phyloP scores from a whole-genome alignment of 176 grass and related monocot genomes.

The Canna indica region DNA sequence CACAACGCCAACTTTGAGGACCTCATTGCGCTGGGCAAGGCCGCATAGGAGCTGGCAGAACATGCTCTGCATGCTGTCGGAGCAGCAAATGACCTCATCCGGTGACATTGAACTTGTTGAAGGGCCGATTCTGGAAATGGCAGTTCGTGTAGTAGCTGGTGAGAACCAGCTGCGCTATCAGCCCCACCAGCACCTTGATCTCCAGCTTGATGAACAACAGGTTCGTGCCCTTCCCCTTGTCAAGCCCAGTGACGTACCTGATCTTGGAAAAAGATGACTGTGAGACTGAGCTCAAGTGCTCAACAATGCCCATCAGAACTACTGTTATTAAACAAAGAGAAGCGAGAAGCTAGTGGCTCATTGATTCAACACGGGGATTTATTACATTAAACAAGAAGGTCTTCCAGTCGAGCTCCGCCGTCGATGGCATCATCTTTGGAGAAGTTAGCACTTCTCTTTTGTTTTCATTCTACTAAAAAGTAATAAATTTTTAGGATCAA shows the following conservation, averaged over 20 bases:
- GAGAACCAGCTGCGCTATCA: slow-evolving; percentile 44
- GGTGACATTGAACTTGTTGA: slow-evolving; percentile 43
- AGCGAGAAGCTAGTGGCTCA: slow-evolving; percentile 14
- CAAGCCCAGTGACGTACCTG: slow-evolving; percentile 51
- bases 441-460: slow-evolving; percentile 8
- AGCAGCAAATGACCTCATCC: slow-evolving; percentile 40
- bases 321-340: slow-evolving; percentile 7
- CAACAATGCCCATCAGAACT: no score
- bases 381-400: slow-evolving; percentile 73
- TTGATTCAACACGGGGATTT: slow-evolving; percentile 55
- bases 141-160: slow-evolving; percentile 78
- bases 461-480: background rate
- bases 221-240: slow-evolving; percentile 55
- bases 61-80: slow-evolving; percentile 64
- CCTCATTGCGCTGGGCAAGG: slow-evolving; percentile 42
- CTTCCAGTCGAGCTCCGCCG: slow-evolving; percentile 60
- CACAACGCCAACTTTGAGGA: slow-evolving; percentile 62
- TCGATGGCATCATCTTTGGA: slow-evolving; percentile 77
- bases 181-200: slow-evolving; percentile 33
- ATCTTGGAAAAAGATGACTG: no score
- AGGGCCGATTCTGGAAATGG: slow-evolving; percentile 41
- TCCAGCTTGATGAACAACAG: slow-evolving; percentile 72
- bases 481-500: slow-evolving; percentile 4
- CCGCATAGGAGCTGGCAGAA: slow-evolving; percentile 67
- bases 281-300: no score